Conservation (phyloP, 805 yeast species). For the Teunomyces funiuensis region DNA sequence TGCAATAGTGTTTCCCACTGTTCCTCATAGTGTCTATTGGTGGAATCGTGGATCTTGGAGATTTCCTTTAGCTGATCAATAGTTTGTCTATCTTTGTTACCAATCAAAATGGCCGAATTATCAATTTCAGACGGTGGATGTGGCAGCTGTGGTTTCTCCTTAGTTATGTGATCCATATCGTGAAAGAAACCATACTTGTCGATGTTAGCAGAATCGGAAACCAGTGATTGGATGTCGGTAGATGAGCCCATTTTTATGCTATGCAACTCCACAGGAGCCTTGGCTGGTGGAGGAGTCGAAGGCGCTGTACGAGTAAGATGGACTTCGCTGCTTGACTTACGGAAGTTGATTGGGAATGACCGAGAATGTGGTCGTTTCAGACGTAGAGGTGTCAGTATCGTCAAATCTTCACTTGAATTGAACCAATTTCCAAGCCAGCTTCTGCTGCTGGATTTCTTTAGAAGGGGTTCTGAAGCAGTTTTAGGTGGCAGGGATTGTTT, state of each 20-base stretch:
- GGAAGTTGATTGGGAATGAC: slow-evolving; percentile 9
- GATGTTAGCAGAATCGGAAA: slow-evolving; percentile 20
- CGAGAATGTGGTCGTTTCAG: slow-evolving; percentile 17
- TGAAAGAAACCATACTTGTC: slow-evolving; percentile 53
- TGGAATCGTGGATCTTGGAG: slow-evolving; percentile 45
- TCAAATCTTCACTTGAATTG: slow-evolving; percentile 8
- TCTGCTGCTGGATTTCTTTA: slow-evolving; percentile 5
- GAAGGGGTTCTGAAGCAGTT: neutral
- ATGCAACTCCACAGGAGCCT: slow-evolving; percentile 47
- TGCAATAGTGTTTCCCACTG: slow-evolving; percentile 49
- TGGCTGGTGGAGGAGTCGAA: slow-evolving; percentile 4
- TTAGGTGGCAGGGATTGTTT: neutral
- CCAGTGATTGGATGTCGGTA: neutral
- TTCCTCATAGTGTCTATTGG: slow-evolving; percentile 35
- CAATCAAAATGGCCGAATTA: slow-evolving; percentile 13
- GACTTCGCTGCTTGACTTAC: slow-evolving; percentile 1
- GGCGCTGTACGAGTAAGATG: neutral
- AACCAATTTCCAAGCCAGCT: slow-evolving; percentile 21
- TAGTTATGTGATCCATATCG: slow-evolving; percentile 13
- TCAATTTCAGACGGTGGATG: slow-evolving; percentile 2
- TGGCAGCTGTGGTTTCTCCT: slow-evolving; percentile 5
- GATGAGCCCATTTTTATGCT: slow-evolving; percentile 13
- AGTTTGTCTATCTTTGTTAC: slow-evolving; percentile 13
- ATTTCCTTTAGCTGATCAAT: slow-evolving; percentile 35
- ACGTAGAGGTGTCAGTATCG: neutral